Conservation (phyloP, 495 filamentous ascomycete genomes). For the Penicillium robsamsonii region DNA sequence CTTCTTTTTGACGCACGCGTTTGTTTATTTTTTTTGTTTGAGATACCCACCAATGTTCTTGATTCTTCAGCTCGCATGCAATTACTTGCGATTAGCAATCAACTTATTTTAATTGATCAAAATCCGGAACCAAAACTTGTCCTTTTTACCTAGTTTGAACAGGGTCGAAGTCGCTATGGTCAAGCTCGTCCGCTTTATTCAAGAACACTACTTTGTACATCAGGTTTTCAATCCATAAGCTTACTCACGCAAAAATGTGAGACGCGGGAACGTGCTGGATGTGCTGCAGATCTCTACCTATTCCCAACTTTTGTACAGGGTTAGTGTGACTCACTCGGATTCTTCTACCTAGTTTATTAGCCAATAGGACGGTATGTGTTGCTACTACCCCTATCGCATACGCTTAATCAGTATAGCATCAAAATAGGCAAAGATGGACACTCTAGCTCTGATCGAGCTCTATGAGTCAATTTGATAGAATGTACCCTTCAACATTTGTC, state of each 20-base stretch:
- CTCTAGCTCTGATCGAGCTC: not conserved
- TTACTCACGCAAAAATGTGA: not conserved
- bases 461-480: not conserved
- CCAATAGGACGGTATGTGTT: not conserved
- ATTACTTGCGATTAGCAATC: not conserved
- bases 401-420: not conserved
- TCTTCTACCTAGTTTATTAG: not conserved
- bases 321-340: not conserved
- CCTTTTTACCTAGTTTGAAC: not conserved
- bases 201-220: not conserved
- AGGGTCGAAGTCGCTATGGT: not conserved
- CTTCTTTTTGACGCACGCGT: not conserved
- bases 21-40: constrained; percentile 2
- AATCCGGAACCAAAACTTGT: not conserved
- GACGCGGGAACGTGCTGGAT: not conserved
- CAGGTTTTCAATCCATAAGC: not conserved
- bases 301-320: not conserved
- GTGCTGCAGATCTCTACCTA: not conserved
- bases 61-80: not conserved
- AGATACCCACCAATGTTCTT: constrained; percentile 12
- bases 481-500: not conserved
- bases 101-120: not conserved
- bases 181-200: not conserved
- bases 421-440: not conserved
- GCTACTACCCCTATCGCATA: not conserved